Evolutionary conservation across 495 filamentous ascomycete species (phyloP), one percentile per base, ranked within the genome.

Genomic region (Chaetomium tenue): DNA sequence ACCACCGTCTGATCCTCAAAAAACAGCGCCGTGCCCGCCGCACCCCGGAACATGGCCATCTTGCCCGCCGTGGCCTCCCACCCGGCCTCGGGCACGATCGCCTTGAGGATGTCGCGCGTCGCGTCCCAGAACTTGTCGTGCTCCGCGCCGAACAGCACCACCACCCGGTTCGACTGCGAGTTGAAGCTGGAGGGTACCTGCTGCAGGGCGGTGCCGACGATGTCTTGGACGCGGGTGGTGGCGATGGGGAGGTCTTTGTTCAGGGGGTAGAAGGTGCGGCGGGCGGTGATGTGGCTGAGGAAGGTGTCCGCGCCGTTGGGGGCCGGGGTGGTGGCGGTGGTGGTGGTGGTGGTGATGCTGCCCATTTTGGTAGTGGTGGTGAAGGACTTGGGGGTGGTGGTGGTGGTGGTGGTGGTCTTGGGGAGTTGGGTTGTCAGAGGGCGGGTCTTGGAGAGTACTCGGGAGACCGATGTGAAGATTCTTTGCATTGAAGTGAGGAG

Each of bases 41-140:
- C 86, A 40, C 63, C 81, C 71, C 75, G 75, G 76, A 88, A 89
- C 58, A 75, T 76, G 63, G 74, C 71, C 65, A 88, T 73, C 53
- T 74, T 77, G 28, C 64, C 30, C 46, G 77, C 81, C 23, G 86
- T 87, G 44, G 74, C 59, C 55, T 76, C 69, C 72, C 77, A 87
- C 18, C 73, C 60, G 15, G 83, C 86, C 33, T 70, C 84, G n/a
- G 84, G 81, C 9, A 89, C 82, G 20, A 84, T 80, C 26, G 76
- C 70, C 76, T 84, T 86, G 42, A 89, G 78, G 61, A 79, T 74
- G 23, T 81, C 79, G 42, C 64, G 68, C 39, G 81, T 78, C 63
- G 87, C 75, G 63, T 84, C 82, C 87, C 87, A 89, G 64, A 88
- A 78, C 76, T 84, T 85, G 61, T 86, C 81, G 73, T 89, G 86